Evolutionary conservation across 1,284 basidiomycete genomes (phyloP).

Genomic region (Cutaneotrichosporon sp.): DNA sequence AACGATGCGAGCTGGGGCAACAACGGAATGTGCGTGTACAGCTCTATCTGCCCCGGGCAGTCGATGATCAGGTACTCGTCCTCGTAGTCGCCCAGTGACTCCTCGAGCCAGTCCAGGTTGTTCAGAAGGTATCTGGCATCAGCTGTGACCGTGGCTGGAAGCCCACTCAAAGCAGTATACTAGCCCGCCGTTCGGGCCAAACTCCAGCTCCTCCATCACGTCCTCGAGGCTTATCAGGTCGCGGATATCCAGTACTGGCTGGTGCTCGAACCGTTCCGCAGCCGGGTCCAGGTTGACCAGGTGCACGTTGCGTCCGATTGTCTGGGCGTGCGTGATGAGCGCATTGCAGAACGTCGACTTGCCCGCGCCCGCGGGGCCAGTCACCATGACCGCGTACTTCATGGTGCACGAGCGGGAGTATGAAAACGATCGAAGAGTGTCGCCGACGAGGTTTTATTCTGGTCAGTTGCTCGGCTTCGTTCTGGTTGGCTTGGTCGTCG

Average conservation of each 20-base stretch:
- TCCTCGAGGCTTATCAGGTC: constrained; percentile 91
- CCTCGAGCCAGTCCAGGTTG: constrained; percentile 99
- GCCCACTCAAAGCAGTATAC: constrained; percentile 99
- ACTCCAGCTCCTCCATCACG: constrained; percentile 91
- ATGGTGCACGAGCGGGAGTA: too few species aligned
- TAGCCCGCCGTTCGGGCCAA: constrained; percentile 95
- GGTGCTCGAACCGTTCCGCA: constrained; percentile 88
- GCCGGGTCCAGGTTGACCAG: constrained; percentile 98
- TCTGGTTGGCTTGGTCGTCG: too few species aligned
- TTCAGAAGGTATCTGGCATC: constrained; percentile 77
- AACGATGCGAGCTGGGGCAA: constrained; percentile 77
- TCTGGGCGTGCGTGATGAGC: constrained; percentile 83
- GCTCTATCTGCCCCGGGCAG: constrained; percentile 97
- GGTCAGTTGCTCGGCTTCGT: too few species aligned
- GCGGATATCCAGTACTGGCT: constrained; percentile 89
- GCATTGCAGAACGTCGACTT: constrained; percentile 93
- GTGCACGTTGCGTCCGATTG: constrained; percentile 77
- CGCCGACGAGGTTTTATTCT: too few species aligned
- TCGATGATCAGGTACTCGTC: constrained; percentile 98
- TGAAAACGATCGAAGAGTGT: too few species aligned
- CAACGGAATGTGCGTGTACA: constrained; percentile 97
- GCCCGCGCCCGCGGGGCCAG: constrained; percentile 84
- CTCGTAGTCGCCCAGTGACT: constrained; percentile 88
- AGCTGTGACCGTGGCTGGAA: constrained; percentile 9
- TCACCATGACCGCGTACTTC: constrained; percentile 78